Evolutionary conservation across 2,329 filamentous ascomycete genomes (phyloP).

Genomic region (Cadophora sp.): DNA sequence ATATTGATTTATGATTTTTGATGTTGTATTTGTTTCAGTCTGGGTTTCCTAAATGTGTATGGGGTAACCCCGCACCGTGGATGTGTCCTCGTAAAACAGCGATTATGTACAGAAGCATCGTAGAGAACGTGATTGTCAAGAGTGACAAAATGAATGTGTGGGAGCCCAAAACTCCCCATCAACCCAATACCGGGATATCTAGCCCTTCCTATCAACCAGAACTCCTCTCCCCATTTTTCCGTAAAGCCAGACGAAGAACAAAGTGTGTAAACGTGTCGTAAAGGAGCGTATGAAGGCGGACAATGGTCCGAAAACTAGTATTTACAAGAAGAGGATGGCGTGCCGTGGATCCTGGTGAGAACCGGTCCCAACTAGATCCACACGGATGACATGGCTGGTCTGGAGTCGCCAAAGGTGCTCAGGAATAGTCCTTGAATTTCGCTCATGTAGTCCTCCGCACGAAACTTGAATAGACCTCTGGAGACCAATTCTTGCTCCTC

Average conservation of each 20-base stretch:
- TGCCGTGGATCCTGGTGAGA: constrained; percentile 23
- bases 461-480: constrained; percentile 75
- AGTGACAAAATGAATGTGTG: constrained; percentile 30
- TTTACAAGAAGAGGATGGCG: constrained; percentile 35
- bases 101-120: constrained; percentile 16
- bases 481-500: constrained; percentile 74
- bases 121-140: constrained; percentile 32
- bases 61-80: constrained; percentile 5
- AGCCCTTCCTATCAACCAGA: constrained; percentile 15
- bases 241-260: constrained; percentile 27
- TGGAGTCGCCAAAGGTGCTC: constrained; percentile 39
- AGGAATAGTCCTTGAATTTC: constrained; percentile 73
- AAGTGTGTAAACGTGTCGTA: constrained; percentile 29
- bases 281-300: constrained; percentile 39
- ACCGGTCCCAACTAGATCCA: constrained; percentile 42
- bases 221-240: constrained; percentile 32
- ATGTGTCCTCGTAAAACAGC: neutral
- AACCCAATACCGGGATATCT: constrained; percentile 15
- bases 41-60: constrained; percentile 16
- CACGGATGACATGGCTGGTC: constrained; percentile 37
- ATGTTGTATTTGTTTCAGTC: constrained; percentile 7
- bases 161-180: constrained; percentile 19
- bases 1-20: neutral
- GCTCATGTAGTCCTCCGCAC: constrained; percentile 81
- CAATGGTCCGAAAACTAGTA: constrained; percentile 34